A percentile compares a stretch with the other conserved stretches of the same genome.
Conservation (phyloP, 257 asterid genomes). For the Striga asiatica region DNA sequence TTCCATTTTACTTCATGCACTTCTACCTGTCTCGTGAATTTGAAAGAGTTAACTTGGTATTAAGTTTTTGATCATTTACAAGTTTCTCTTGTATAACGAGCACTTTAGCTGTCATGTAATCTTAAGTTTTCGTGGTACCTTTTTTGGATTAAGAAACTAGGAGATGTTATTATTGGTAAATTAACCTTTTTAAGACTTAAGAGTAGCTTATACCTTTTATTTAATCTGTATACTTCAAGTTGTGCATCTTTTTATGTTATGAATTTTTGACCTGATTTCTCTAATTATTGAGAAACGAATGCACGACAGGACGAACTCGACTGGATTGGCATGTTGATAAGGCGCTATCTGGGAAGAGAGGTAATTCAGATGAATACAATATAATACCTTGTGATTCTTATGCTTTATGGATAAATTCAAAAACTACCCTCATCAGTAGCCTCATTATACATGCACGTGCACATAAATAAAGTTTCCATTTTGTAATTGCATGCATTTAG, state of each 20-base stretch:
- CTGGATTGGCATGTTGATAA: constrained; percentile 64
- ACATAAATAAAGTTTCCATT: neutral
- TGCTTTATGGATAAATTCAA: no score
- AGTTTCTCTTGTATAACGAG: no score
- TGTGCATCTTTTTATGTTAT: constrained; percentile 5
- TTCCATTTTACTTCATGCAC: no score
- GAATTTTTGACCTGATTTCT: constrained; percentile 8
- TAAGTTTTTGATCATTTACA: no score
- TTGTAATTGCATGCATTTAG: neutral
- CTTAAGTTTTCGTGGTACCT: no score
- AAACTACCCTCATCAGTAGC: no score
- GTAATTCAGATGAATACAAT: constrained; percentile 4
- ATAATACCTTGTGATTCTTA: no score
- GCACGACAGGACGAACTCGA: constrained; percentile 65
- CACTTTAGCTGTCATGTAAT: no score
- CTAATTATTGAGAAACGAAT: constrained; percentile 19
- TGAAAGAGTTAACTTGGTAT: no score
- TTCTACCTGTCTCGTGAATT: no score
- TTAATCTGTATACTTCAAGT: neutral
- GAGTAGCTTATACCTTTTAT: neutral
- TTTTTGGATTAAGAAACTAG: neutral
- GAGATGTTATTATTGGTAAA: neutral
- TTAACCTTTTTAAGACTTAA: neutral
- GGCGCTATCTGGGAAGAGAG: no score
- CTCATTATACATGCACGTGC: neutral